Base-by-base conservation (phyloP, 1,139 yeast genomes). In the Geotrichum citri-aurantii region DNA sequence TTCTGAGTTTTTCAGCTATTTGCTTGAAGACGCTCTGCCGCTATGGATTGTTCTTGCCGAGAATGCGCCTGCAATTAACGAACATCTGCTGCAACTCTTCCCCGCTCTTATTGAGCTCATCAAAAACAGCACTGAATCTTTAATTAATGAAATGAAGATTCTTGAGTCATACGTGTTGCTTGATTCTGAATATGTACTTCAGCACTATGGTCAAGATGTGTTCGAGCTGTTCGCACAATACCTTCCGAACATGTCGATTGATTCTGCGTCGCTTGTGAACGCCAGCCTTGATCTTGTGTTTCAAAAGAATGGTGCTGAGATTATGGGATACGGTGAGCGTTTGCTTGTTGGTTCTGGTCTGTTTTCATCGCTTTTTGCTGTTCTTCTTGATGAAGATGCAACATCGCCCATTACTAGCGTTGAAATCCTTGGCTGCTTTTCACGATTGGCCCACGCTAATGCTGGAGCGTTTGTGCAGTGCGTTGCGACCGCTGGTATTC, bases 11-110 rank as follows among this genome's bases (percentile, higher is more conserved):
- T 85, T 85, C 64, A 76, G 85, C 1, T 76, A 88, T 56, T 71
- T 93, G 11, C 78, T 87, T 31, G 98, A 93, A 68, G 99, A 93
- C 71, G 97, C 96, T 0, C 83, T 83, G 67, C 95, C 89, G 56
- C 75, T 93, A 56, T 92, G 98, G 97, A 76, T 81, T 47, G 79
- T 86, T 0, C 69, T 90, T 3, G 71, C 92, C 55, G 88, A 84
- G 61, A 84, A 85, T 55, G 73, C 76, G 1, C 63, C 63, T 1
- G 57, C 64, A 1, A 63, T 74, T 19, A 72, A 80, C 6, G 71
- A 76, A 19, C 73, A 75, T 42, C 74, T 89, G 33, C 67, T 80
- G 4, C 74, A 75, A 26, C 65, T 78, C 31, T 77, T 84, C 59
- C 79, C 78, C 2, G 69, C 81, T 59, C 68, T 84, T 23, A 72